These are phyloP conservation scores for Penicillium steckii DNA, from an alignment of 495 filamentous ascomycete genomes.

Conservation along the genomic window DNA sequence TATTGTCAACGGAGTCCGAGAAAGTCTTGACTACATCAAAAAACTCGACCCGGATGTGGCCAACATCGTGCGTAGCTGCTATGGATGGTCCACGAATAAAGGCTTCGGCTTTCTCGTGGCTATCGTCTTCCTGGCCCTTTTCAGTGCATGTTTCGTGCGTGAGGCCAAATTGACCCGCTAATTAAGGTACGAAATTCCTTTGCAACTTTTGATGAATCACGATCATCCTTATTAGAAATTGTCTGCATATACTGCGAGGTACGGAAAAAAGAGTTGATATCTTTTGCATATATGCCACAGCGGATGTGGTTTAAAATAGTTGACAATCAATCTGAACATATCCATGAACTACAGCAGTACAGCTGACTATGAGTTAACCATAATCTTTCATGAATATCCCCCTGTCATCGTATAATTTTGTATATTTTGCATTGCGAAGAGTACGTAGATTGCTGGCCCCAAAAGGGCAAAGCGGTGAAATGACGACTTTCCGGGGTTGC, in stretches of 20 bases:
- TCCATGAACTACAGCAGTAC: no score
- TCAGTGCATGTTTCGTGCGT: constrained; percentile 45
- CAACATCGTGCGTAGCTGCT: constrained; percentile 66
- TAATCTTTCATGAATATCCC: no score
- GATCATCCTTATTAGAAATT: no score
- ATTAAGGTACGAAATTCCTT: neutral
- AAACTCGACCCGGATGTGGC: constrained; percentile 61
- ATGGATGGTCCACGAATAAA: constrained; percentile 53
- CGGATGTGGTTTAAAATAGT: no score
- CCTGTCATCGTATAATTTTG: no score
- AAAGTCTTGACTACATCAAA: constrained; percentile 71
- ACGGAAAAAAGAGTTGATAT: no score
- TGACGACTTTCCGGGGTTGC: neutral
- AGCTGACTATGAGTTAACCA: no score
- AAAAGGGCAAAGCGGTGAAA: neutral
- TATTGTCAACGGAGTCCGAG: constrained; percentile 70
- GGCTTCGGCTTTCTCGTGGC: constrained; percentile 46
- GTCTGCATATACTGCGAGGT: no score
- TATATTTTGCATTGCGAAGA: no score
- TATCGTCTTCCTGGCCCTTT: constrained; percentile 44
- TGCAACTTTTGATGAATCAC: no score
- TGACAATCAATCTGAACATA: no score
- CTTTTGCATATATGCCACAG: no score
- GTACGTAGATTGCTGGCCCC: neutral
- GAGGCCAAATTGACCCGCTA: constrained; percentile 40